Conservation (phyloP, 2,329 filamentous ascomycete genomes). For the Fonsecaea nubica region DNA sequence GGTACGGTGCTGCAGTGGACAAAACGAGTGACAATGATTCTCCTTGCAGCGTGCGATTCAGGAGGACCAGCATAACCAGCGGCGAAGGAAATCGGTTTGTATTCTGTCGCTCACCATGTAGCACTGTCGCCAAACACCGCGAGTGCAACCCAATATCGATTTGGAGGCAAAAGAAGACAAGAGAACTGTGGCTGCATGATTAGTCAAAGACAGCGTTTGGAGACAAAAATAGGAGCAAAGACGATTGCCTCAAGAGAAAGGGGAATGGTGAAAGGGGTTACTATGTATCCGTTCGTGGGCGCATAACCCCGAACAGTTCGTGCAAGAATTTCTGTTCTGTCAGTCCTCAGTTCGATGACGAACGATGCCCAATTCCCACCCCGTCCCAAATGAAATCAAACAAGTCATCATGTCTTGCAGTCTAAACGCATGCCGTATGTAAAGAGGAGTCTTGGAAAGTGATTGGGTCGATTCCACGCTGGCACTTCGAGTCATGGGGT, state of each 20-base stretch:
- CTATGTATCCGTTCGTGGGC: slow-evolving; percentile 2
- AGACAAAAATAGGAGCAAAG: not conserved
- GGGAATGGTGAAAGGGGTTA: slow-evolving; percentile 7
- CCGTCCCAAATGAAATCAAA: slow-evolving; percentile 2
- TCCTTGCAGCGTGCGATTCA: not conserved
- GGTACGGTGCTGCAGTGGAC: not conserved
- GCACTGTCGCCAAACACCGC: not conserved
- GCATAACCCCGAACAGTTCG: not conserved
- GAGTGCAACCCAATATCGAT: slow-evolving; percentile 1
- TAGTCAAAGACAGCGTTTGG: not conserved
- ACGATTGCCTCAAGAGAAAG: slow-evolving; percentile 3
- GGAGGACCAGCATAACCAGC: not conserved
- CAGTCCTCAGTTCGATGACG: slow-evolving; percentile 13
- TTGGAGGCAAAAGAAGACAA: not conserved
- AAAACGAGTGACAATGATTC: not conserved
- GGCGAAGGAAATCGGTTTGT: not conserved
- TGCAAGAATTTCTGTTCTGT: slow-evolving; percentile 22
- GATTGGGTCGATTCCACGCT: slow-evolving; percentile 1
- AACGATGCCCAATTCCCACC: slow-evolving; percentile 1
- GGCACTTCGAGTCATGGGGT: not conserved
- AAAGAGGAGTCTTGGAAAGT: not conserved
- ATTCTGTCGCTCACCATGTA: not conserved
- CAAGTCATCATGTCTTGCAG: not conserved
- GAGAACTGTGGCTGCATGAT: not conserved
- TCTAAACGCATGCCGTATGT: slow-evolving; percentile 3